A percentile compares a stretch with the other conserved stretches of the same genome.
phyloP scores from a whole-genome alignment of 2,329 filamentous ascomycete species.

The Ascosphaera apis region DNA sequence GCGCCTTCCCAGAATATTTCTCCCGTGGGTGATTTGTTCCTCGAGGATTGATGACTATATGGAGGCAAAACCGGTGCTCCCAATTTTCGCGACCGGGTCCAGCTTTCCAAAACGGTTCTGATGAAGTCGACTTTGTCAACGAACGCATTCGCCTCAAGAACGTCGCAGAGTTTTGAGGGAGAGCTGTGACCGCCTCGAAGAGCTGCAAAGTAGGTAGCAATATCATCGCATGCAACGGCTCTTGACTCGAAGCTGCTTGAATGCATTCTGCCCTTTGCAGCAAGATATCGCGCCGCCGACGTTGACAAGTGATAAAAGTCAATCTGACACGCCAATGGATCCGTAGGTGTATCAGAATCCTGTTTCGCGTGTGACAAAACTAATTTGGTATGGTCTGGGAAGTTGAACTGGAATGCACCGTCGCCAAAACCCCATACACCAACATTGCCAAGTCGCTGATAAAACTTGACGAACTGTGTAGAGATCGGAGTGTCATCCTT shows the following conservation, averaged over 20 bases:
- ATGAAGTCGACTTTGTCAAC: conserved; percentile 20
- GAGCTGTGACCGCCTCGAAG: conserved; percentile 12
- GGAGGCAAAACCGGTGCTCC: conserved; percentile 8
- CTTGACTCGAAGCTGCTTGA: conserved; percentile 21
- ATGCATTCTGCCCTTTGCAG: conserved; percentile 19
- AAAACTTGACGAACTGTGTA: conserved; percentile 24
- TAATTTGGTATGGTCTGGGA: conserved; percentile 28
- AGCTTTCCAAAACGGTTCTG: conserved; percentile 17
- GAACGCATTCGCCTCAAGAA: conserved; percentile 23
- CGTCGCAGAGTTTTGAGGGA: conserved; percentile 15
- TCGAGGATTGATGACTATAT: neutral
- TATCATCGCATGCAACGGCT: conserved; percentile 18
- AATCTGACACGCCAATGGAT: conserved; percentile 15
- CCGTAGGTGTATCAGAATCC: conserved; percentile 5
- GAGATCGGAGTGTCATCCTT: conserved; percentile 11
- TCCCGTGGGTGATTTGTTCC: conserved; percentile 1
- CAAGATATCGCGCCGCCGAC: conserved; percentile 21
- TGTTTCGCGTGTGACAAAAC: conserved; percentile 20
- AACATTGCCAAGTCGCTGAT: conserved; percentile 28
- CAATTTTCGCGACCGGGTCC: conserved; percentile 17
- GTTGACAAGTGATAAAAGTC: conserved; percentile 27
- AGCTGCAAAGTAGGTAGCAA: conserved; percentile 18
- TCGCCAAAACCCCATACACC: conserved; percentile 29
- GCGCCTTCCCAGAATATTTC: conserved; percentile 20
- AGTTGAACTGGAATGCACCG: conserved; percentile 20